These are phyloP conservation scores for Ettlia oleoabundans DNA, from an alignment of 139 green algal genomes.

Conservation along the genomic window DNA sequence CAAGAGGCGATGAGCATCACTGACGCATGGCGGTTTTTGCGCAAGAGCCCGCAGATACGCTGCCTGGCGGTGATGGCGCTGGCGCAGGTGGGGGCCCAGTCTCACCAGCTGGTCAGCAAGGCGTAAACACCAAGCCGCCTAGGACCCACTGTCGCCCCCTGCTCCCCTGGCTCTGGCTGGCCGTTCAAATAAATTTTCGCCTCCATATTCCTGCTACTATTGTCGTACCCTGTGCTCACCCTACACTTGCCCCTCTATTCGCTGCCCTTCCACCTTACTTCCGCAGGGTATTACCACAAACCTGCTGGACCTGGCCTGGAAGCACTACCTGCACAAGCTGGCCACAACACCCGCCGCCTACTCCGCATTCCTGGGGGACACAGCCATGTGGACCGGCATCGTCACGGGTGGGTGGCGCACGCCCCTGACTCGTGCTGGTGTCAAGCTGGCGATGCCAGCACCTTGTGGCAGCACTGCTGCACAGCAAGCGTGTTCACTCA, in stretches of 20 bases:
- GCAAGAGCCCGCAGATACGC: constrained; percentile 75
- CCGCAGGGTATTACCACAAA: constrained; percentile 82
- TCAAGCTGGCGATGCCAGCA: not conserved
- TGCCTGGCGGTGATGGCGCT: constrained; percentile 93
- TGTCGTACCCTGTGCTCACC: not conserved
- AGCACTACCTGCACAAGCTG: constrained; percentile 88
- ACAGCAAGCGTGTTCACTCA: no score
- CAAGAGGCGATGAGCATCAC: constrained; percentile 49
- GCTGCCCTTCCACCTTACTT: not conserved
- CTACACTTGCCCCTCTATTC: no score
- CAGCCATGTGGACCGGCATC: constrained; percentile 86
- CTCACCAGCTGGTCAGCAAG: no score
- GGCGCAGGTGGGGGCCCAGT: constrained; percentile 53
- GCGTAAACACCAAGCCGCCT: no score
- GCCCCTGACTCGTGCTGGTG: no score
- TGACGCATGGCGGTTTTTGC: constrained; percentile 67
- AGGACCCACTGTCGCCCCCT: no score
- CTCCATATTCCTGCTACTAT: no score
- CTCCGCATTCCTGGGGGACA: constrained; percentile 83
- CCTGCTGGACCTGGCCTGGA: constrained; percentile 95
- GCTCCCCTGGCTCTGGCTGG: no score
- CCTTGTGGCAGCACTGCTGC: no score
- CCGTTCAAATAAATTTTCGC: no score
- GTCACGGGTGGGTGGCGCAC: constrained; percentile 59
- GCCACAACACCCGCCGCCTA: constrained; percentile 85